phyloP scores from a whole-genome alignment of 192 early-diverging fungal genomes.

The Cetraspora pellucida region DNA sequence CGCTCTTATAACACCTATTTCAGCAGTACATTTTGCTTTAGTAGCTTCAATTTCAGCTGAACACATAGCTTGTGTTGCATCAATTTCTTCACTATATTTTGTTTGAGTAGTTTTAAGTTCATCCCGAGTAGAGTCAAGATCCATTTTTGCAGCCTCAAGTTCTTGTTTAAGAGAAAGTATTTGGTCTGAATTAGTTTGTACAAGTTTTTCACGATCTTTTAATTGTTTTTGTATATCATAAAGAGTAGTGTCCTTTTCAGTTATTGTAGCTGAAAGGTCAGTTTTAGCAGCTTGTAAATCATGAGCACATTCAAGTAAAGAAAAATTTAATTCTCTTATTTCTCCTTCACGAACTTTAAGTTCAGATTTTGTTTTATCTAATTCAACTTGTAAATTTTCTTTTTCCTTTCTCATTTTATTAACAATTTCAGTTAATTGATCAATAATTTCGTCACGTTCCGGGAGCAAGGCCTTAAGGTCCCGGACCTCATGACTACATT shows the following conservation, averaged over 20 bases:
- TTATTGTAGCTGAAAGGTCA: neutral
- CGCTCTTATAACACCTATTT: slow-evolving; percentile 17
- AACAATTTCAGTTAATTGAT: neutral
- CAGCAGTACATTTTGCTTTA: slow-evolving; percentile 8
- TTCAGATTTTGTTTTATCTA: slow-evolving; percentile 17
- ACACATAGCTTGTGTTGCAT: slow-evolving; percentile 15
- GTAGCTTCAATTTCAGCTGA: slow-evolving; percentile 11
- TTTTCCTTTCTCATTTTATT: slow-evolving; percentile 22
- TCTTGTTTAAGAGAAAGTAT: neutral
- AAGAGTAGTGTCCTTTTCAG: neutral
- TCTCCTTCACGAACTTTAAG: slow-evolving; percentile 20
- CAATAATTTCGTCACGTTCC: slow-evolving; percentile 11
- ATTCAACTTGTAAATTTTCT: slow-evolving; percentile 14
- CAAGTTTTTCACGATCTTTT: slow-evolving; percentile 15
- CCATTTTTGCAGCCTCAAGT: neutral
- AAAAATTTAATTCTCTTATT: slow-evolving; percentile 27
- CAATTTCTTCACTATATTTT: neutral
- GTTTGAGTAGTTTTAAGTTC: neutral
- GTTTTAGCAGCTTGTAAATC: slow-evolving; percentile 23
- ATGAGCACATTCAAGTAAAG: slow-evolving; percentile 25
- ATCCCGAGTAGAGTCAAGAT: neutral
- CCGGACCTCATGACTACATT: neutral
- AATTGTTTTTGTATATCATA: slow-evolving; percentile 5
- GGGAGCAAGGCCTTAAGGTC: neutral
- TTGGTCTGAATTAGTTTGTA: neutral